These are phyloP conservation scores for Lactarius hengduanensis DNA, from an alignment of 768 basidiomycete genomes.

Conservation along the genomic window DNA sequence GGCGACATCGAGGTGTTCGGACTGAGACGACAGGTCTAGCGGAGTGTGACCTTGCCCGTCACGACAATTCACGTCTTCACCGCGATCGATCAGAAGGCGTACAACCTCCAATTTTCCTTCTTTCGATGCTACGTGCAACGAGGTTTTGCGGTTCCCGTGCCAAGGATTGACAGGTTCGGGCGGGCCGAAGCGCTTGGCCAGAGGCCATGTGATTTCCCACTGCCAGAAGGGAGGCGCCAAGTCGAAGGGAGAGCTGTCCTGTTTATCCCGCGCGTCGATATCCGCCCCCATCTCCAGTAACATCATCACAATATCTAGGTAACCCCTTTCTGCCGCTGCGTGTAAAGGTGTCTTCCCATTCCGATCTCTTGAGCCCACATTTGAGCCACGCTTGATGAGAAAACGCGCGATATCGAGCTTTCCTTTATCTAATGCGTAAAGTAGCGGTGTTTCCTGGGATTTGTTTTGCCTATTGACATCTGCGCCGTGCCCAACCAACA, in stretches of 20 bases:
- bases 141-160: neutral
- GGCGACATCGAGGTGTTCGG: neutral
- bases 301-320: too few species aligned
- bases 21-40: neutral
- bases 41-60: neutral
- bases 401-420: neutral
- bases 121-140: neutral
- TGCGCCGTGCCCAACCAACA: neutral
- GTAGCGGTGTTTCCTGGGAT: neutral
- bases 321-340: neutral
- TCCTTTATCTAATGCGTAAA: accelerated
- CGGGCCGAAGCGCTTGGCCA: too few species aligned
- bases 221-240: too few species aligned
- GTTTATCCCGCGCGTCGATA: too few species aligned
- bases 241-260: too few species aligned
- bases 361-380: neutral
- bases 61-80: neutral
- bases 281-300: too few species aligned
- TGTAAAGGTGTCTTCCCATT: neutral
- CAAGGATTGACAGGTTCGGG: too few species aligned
- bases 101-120: neutral
- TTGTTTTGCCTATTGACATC: neutral
- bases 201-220: too few species aligned
- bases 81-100: neutral
- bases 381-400: neutral